Evolutionary conservation across 495 filamentous ascomycete species (phyloP).

Genomic region (Trichoderma erinaceum): DNA sequence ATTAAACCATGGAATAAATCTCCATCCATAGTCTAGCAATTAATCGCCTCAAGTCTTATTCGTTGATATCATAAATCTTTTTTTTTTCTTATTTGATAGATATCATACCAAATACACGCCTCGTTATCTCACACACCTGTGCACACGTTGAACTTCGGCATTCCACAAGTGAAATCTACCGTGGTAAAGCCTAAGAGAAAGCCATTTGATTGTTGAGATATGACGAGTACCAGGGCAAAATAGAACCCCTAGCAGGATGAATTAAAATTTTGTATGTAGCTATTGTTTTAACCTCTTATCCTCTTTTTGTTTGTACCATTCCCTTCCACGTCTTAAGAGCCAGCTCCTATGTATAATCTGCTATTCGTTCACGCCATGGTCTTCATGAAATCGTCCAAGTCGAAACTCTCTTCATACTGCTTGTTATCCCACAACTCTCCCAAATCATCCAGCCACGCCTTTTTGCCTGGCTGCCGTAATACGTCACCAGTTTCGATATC

Average conservation of each 20-base stretch:
- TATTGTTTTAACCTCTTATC: background rate
- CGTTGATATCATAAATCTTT: too few relatives aligned
- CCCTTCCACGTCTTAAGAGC: background rate
- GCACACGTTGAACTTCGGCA: too few relatives aligned
- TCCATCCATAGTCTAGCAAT: too few relatives aligned
- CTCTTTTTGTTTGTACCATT: background rate
- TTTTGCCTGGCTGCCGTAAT: slow-evolving; percentile 82
- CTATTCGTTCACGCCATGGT: slow-evolving; percentile 58
- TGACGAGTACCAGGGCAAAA: too few relatives aligned
- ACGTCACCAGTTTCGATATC: slow-evolving; percentile 87
- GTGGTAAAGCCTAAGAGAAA: background rate
- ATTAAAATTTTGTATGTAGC: background rate
- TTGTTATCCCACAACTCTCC: slow-evolving; percentile 94
- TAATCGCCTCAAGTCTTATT: too few relatives aligned
- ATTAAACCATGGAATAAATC: too few relatives aligned
- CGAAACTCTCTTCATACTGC: slow-evolving; percentile 96
- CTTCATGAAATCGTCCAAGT: slow-evolving; percentile 85
- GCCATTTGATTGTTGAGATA: too few relatives aligned
- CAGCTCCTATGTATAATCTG: background rate
- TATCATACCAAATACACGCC: too few relatives aligned
- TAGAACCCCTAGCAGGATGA: too few relatives aligned
- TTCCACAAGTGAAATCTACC: too few relatives aligned
- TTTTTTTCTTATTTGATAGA: too few relatives aligned
- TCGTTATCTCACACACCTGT: too few relatives aligned
- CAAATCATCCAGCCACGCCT: slow-evolving; percentile 87